A percentile compares a stretch with the other conserved stretches of the same genome.
phyloP scores from a whole-genome alignment of 176 grass and related monocot genomes.

The Ensete ventricosum region DNA sequence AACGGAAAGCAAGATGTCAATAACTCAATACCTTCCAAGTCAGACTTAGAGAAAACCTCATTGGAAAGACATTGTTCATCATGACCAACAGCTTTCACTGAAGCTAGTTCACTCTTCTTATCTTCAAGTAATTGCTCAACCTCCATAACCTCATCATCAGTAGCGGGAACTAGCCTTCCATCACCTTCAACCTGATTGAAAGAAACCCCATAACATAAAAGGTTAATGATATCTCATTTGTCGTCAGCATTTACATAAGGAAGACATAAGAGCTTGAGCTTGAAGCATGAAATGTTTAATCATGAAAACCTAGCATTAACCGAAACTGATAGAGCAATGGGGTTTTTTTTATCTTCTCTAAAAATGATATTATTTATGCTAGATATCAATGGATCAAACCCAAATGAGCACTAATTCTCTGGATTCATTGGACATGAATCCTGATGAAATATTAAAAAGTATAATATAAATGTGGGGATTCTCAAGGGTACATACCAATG shows the following conservation, averaged over 20 bases:
- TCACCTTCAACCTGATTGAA: conserved; percentile 87
- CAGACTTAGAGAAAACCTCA: conserved; percentile 27
- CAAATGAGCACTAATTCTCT: neutral
- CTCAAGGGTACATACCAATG: neutral
- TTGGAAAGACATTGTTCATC: conserved; percentile 39
- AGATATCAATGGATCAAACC: neutral
- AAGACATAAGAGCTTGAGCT: neutral
- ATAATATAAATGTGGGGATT: neutral
- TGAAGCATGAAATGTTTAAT: neutral
- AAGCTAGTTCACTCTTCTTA: conserved; percentile 55
- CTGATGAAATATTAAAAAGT: neutral
- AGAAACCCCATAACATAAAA: conserved; percentile 6
- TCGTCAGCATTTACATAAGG: neutral
- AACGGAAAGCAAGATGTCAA: conserved; percentile 1
- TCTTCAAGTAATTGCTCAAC: conserved; percentile 62
- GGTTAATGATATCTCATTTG: conserved; percentile 3
- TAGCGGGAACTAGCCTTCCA: conserved; percentile 91
- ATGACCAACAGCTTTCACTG: conserved; percentile 37
- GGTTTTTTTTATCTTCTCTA: neutral
- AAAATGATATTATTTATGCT: neutral
- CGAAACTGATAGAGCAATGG: neutral
- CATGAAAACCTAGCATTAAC: neutral
- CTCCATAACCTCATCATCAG: conserved; percentile 86
- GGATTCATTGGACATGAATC: neutral
- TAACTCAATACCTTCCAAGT: conserved; percentile 9